A percentile compares a stretch with the other conserved stretches of the same genome.
Evolutionary conservation across 306 rosid species (phyloP).

Genomic region (Malus orientalis): DNA sequence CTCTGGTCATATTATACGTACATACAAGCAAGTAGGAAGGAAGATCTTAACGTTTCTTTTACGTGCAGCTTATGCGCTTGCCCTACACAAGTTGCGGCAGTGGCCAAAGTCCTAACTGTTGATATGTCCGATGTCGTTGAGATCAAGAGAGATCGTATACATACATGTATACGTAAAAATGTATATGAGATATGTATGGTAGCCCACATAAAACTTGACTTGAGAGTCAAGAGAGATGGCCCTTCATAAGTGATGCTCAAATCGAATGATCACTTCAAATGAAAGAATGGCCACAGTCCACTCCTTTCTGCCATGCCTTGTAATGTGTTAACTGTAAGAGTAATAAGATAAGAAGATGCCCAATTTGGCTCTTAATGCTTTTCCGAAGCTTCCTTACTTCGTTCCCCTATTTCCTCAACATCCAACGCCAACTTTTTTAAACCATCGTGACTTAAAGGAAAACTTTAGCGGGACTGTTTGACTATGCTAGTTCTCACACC

Average conservation of each 20-base stretch:
- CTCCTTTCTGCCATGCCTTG: conserved; percentile 27
- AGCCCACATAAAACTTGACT: conserved; percentile 36
- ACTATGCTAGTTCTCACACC: too few relatives aligned
- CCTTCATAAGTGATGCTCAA: conserved; percentile 28
- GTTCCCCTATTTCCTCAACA: conserved; percentile 13
- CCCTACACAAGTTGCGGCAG: neutral
- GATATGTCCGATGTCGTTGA: too few relatives aligned
- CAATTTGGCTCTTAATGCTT: conserved; percentile 34
- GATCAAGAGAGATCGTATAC: neutral
- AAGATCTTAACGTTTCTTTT: neutral
- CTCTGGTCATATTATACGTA: neutral
- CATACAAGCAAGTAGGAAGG: neutral
- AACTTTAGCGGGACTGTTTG: too few relatives aligned
- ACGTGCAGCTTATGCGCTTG: neutral
- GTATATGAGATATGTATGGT: neutral
- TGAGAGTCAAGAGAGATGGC: conserved; percentile 45
- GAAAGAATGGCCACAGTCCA: conserved; percentile 23
- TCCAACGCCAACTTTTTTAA: conserved; percentile 27
- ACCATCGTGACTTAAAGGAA: neutral
- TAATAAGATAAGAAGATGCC: conserved; percentile 36
- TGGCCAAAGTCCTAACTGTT: too few relatives aligned
- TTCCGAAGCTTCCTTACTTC: conserved; percentile 8
- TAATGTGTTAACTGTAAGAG: conserved; percentile 3
- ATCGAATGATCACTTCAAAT: conserved; percentile 24
- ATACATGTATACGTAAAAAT: neutral